Evolutionary conservation across 1,284 basidiomycete genomes (phyloP).

Genomic region (Phlebopus sp.): DNA sequence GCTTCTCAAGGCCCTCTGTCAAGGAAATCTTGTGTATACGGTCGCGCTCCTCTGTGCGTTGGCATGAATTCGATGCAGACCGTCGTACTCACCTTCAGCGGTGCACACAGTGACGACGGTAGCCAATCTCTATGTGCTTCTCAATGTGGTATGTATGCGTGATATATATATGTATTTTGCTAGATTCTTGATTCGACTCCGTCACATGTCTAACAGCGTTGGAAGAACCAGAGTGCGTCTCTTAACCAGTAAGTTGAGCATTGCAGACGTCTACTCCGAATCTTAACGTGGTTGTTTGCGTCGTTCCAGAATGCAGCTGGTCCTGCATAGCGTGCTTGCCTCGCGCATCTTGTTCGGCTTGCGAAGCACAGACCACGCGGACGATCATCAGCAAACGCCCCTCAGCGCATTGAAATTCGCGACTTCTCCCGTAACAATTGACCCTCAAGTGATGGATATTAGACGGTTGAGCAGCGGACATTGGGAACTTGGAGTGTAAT

Average conservation of each 20-base stretch:
- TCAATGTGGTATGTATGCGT: background rate
- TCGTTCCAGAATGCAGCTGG: slow-evolving; percentile 3
- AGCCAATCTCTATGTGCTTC: background rate
- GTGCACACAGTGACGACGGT: background rate
- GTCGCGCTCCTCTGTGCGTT: slow-evolving; percentile 1
- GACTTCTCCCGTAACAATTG: background rate
- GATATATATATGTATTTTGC: too few relatives aligned
- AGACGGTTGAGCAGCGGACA: too few relatives aligned
- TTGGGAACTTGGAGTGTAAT: too few relatives aligned
- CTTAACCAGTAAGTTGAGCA: slow-evolving; percentile 3
- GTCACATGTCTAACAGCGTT: background rate
- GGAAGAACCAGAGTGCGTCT: background rate
- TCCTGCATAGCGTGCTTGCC: slow-evolving; percentile 8
- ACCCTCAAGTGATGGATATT: too few relatives aligned
- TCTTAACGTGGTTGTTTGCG: background rate
- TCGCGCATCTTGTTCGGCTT: slow-evolving; percentile 7
- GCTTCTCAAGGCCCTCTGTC: background rate
- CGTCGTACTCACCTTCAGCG: background rate
- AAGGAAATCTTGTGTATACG: slow-evolving; percentile 6
- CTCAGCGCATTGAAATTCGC: background rate
- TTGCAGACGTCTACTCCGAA: background rate
- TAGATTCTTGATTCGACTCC: background rate
- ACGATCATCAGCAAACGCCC: background rate
- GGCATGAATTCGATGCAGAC: background rate
- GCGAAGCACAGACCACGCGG: background rate